A percentile compares a stretch with the other conserved stretches of the same genome.
Evolutionary conservation across 345 rosid genomes (phyloP).

Genomic region (Diplotaxis tenuifolia): DNA sequence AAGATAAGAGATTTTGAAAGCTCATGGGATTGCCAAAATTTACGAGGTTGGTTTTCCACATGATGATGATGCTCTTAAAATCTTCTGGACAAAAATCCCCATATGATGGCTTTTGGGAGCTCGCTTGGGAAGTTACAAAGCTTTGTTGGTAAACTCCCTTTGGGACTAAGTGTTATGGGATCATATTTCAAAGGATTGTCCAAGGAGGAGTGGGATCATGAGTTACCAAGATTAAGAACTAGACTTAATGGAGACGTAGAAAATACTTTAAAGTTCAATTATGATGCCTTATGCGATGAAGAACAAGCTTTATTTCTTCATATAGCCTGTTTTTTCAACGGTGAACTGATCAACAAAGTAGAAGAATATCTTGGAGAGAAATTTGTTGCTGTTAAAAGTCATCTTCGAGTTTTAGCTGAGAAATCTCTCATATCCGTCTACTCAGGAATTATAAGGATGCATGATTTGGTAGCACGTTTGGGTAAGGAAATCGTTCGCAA

Average conservation of each 20-base stretch:
- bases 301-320: slow-evolving; percentile 31
- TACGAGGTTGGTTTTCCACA: slow-evolving; percentile 8
- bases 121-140: not conserved
- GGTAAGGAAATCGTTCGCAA: slow-evolving; percentile 20
- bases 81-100: slow-evolving; percentile 22
- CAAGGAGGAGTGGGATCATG: slow-evolving; percentile 20
- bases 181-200: slow-evolving; percentile 3
- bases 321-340: slow-evolving; percentile 34
- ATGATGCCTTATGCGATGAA: not conserved
- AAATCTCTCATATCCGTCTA: no score
- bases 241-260: no score
- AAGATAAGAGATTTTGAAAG: slow-evolving; percentile 20
- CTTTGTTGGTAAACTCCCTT: no score
- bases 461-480: no score
- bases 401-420: not conserved
- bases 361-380: not conserved
- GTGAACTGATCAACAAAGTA: not conserved
- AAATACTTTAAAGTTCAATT: not conserved
- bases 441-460: not conserved
- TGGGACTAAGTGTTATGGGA: no score
- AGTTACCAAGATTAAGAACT: no score
- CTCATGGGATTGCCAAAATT: not conserved
- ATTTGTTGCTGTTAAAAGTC: not conserved
- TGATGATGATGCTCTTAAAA: slow-evolving; percentile 14
- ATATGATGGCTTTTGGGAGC: no score